A percentile compares a stretch with the other conserved stretches of the same genome.
phyloP scores from a whole-genome alignment of 805 yeast genomes.

The Saccharomycodes ludwigii region DNA sequence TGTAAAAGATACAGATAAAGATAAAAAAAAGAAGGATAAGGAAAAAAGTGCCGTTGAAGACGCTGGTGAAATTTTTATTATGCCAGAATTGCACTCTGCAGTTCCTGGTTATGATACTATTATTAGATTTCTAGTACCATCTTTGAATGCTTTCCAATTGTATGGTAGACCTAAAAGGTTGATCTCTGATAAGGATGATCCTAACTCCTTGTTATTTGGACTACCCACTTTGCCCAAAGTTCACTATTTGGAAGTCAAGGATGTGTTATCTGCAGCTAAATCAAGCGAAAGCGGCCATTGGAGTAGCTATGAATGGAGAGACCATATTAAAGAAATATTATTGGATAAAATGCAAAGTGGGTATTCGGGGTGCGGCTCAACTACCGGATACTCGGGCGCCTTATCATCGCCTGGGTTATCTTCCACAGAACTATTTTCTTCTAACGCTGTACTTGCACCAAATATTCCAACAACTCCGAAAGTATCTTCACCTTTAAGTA shows the following conservation, averaged over 20 bases:
- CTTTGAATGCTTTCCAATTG: slow-evolving; percentile 55
- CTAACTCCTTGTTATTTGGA: slow-evolving; percentile 50
- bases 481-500: too few relatives aligned
- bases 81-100: slow-evolving; percentile 64
- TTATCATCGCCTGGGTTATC: slow-evolving; percentile 35
- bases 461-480: too few relatives aligned
- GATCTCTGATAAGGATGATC: slow-evolving; percentile 42
- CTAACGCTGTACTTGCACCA: too few relatives aligned
- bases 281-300: slow-evolving; percentile 31
- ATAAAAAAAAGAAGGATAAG: slow-evolving; percentile 11
- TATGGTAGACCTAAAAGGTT: slow-evolving; percentile 66
- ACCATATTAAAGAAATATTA: slow-evolving; percentile 41
- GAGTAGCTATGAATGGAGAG: slow-evolving; percentile 50
- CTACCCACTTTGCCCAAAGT: slow-evolving; percentile 64
- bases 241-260: slow-evolving; percentile 49
- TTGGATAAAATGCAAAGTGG: slow-evolving; percentile 43
- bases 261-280: slow-evolving; percentile 31
- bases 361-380: slow-evolving; percentile 68
- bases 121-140: slow-evolving; percentile 56
- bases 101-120: slow-evolving; percentile 63
- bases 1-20: slow-evolving; percentile 36
- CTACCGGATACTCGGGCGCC: slow-evolving; percentile 51
- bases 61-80: slow-evolving; percentile 31
- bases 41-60: neutral
- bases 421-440: slow-evolving; percentile 22